phyloP scores from a whole-genome alignment of 2,329 filamentous ascomycete species.

The Fusarium veterinarium region DNA sequence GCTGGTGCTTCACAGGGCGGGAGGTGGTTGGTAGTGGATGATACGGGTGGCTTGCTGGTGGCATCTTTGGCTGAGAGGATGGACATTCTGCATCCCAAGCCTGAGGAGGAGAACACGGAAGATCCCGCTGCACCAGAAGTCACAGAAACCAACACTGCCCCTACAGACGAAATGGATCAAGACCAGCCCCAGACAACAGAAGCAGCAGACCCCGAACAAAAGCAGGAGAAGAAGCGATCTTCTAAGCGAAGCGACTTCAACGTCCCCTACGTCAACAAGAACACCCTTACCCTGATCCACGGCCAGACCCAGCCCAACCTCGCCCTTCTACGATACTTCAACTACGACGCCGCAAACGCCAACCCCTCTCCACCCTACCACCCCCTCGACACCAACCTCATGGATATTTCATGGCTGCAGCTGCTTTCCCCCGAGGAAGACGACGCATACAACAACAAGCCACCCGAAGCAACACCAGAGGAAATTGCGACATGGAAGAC shows the following conservation, averaged over 20 bases:
- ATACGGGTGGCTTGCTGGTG: conserved; percentile 84
- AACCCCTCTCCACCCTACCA: conserved; percentile 71
- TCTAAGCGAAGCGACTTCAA: conserved; percentile 62
- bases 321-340: conserved; percentile 87
- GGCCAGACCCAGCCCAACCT: conserved; percentile 88
- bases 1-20: conserved; percentile 49
- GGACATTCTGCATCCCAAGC: conserved; percentile 75
- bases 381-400: conserved; percentile 83
- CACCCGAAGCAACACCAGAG: conserved; percentile 68
- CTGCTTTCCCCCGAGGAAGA: conserved; percentile 82
- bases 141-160: neutral
- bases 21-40: conserved; percentile 85
- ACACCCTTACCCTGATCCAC: conserved; percentile 85
- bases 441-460: conserved; percentile 75
- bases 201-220: conserved; percentile 14
- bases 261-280: conserved; percentile 74
- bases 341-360: conserved; percentile 78
- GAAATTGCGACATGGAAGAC: conserved; percentile 79
- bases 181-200: conserved; percentile 20
- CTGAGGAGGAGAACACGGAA: conserved; percentile 39
- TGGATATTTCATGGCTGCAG: conserved; percentile 91
- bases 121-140: neutral
- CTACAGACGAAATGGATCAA: conserved; percentile 7
- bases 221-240: conserved; percentile 43
- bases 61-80: conserved; percentile 90